Evolutionary conservation across 202 grass and related monocot genomes (phyloP).

Genomic region (Carex sylvatica): DNA sequence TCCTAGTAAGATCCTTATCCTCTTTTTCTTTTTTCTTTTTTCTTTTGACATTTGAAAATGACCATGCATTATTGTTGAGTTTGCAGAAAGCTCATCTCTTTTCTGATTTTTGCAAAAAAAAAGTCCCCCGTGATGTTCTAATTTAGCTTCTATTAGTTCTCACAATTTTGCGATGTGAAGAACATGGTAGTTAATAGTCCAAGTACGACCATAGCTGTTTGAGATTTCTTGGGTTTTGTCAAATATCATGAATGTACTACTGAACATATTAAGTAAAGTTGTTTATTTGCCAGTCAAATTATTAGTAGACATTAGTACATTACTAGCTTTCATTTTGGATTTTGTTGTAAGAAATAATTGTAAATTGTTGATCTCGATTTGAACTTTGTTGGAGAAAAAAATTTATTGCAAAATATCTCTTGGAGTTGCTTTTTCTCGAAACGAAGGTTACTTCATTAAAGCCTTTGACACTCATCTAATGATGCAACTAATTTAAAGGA

Average conservation of each 20-base stretch:
- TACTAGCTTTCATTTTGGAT: not conserved
- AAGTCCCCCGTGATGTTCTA: not conserved
- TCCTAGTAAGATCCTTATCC: constrained; percentile 67
- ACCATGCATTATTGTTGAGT: not conserved
- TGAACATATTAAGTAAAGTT: not conserved
- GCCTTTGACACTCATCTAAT: not conserved
- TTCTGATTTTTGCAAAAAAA: not conserved
- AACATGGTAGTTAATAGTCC: not conserved
- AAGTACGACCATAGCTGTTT: not conserved
- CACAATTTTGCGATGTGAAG: not conserved
- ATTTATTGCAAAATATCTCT: not conserved
- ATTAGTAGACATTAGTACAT: not conserved
- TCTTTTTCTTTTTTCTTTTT: not conserved
- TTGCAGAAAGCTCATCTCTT: not conserved
- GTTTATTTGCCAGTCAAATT: not conserved
- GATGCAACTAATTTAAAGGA: not conserved
- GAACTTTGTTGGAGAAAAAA: not conserved
- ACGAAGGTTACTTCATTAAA: not conserved
- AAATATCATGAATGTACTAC: not conserved
- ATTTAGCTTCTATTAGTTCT: not conserved
- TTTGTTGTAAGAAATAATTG: not conserved
- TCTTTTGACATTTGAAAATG: not conserved
- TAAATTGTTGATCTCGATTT: not conserved
- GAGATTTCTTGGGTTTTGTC: not conserved
- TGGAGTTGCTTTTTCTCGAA: not conserved